A percentile compares a stretch with the other conserved stretches of the same genome.
Conservation (phyloP, 2,329 filamentous ascomycete species). For the Neopestalotiopsis sp. region DNA sequence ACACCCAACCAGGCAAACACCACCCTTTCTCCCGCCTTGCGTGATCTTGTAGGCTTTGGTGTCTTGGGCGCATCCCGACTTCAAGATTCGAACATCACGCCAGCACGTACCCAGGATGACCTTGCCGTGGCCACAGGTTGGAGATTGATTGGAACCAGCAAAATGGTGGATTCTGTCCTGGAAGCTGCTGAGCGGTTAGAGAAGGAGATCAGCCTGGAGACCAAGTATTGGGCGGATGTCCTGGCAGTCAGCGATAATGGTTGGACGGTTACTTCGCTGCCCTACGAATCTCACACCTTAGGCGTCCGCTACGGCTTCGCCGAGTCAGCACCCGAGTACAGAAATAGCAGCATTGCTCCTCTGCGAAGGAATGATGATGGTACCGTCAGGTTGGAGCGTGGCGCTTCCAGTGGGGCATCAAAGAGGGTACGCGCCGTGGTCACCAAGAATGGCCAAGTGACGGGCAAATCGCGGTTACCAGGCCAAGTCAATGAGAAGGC, state of each 20-base stretch:
- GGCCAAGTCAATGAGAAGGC: constrained; percentile 61
- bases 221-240: constrained; percentile 88
- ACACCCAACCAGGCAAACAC: constrained; percentile 71
- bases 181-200: constrained; percentile 75
- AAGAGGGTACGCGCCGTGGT: constrained; percentile 73
- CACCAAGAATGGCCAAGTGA: constrained; percentile 59
- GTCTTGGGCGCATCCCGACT: constrained; percentile 74
- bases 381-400: constrained; percentile 73
- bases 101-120: constrained; percentile 61
- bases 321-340: constrained; percentile 69
- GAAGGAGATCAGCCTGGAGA: constrained; percentile 79
- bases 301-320: constrained; percentile 90
- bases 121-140: constrained; percentile 70
- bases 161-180: constrained; percentile 75
- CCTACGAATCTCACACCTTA: constrained; percentile 74
- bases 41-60: constrained; percentile 74
- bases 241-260: constrained; percentile 80
- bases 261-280: constrained; percentile 84
- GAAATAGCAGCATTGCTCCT: constrained; percentile 78
- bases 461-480: constrained; percentile 61
- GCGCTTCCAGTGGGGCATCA: constrained; percentile 55
- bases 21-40: constrained; percentile 74
- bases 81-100: constrained; percentile 63
- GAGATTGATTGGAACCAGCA: constrained; percentile 78
- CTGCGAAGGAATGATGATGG: constrained; percentile 78